phyloP scores from a whole-genome alignment of 169 alveolate genomes.

The Plasmodium vivax region DNA sequence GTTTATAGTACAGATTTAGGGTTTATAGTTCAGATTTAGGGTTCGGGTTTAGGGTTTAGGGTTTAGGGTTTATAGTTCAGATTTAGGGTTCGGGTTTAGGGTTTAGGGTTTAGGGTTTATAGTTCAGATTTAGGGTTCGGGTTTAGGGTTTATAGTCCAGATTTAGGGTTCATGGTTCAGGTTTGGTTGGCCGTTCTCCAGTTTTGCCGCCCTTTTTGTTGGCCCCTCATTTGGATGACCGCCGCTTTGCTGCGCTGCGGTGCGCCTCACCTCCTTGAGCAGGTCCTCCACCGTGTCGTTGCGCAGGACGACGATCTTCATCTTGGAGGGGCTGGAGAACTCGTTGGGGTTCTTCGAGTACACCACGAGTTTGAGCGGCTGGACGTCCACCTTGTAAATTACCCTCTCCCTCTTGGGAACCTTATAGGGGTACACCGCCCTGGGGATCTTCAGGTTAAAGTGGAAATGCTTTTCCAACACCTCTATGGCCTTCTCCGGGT shows the following conservation, averaged over 20 bases:
- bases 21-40: no score
- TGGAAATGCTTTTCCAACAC: conserved; percentile 58
- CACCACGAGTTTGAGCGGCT: conserved; percentile 52
- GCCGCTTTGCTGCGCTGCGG: neutral
- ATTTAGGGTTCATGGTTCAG: no score
- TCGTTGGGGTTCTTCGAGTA: conserved; percentile 62
- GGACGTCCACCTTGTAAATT: conserved; percentile 47
- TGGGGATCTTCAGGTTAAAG: conserved; percentile 35
- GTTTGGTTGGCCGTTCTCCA: no score
- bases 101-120: no score
- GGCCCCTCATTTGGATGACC: neutral
- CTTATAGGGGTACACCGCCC: conserved; percentile 44
- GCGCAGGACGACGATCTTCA: conserved; percentile 50
- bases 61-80: no score
- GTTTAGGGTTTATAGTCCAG: no score
- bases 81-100: no score
- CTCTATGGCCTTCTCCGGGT: conserved; percentile 60
- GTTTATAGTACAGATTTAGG: no score
- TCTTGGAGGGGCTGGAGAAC: conserved; percentile 29
- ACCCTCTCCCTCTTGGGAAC: conserved; percentile 7
- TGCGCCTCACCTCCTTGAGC: conserved; percentile 25
- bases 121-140: no score
- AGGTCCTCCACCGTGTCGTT: conserved; percentile 42
- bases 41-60: no score
- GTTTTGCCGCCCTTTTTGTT: neutral